Evolutionary conservation across 73 alveolate species (phyloP).

Genomic region (Uronychia setigera): DNA sequence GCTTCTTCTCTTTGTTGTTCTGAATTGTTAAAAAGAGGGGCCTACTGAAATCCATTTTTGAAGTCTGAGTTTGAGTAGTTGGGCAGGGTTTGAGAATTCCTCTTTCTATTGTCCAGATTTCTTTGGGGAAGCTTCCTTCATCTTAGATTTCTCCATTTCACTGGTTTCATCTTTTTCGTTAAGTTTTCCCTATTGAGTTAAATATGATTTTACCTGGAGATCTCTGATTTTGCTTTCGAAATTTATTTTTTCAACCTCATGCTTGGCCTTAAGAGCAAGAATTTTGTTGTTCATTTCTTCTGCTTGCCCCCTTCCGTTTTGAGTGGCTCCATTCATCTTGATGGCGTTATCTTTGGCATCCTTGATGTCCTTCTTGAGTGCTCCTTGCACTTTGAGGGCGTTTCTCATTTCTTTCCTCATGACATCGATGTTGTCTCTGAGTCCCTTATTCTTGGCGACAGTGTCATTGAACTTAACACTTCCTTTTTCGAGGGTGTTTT

Average conservation of each 20-base stretch:
- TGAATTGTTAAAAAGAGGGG: not conserved
- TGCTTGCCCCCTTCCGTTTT: conserved; percentile 45
- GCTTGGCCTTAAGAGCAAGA: conserved; percentile 72
- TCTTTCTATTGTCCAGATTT: conserved; percentile 21
- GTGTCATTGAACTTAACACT: conserved; percentile 76
- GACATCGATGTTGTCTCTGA: conserved; percentile 75
- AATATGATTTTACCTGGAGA: conserved; percentile 27
- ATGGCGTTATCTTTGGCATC: conserved; percentile 45
- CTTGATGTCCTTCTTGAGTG: conserved; percentile 50
- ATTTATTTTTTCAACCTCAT: conserved; percentile 57
- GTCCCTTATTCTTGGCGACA: conserved; percentile 64
- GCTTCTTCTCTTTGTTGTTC: conserved; percentile 74
- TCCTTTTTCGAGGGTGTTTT: conserved; percentile 80
- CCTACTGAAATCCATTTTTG: conserved; percentile 36
- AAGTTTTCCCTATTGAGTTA: conserved; percentile 3
- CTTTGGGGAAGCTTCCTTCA: conserved; percentile 43
- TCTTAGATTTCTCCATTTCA: conserved; percentile 49
- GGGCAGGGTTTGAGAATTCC: conserved; percentile 71
- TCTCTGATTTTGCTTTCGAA: conserved; percentile 65
- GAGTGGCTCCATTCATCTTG: conserved; percentile 28
- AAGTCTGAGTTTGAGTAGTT: conserved; percentile 51
- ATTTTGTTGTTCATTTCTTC: conserved; percentile 71
- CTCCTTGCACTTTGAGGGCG: conserved; percentile 34
- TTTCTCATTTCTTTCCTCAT: conserved; percentile 74
- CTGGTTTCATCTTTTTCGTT: conserved; percentile 66